A percentile compares a stretch with the other conserved stretches of the same genome.
Evolutionary conservation across 228 moss, liverwort and hornwort species (phyloP).

Genomic region (Sphagnum magellanicum): DNA sequence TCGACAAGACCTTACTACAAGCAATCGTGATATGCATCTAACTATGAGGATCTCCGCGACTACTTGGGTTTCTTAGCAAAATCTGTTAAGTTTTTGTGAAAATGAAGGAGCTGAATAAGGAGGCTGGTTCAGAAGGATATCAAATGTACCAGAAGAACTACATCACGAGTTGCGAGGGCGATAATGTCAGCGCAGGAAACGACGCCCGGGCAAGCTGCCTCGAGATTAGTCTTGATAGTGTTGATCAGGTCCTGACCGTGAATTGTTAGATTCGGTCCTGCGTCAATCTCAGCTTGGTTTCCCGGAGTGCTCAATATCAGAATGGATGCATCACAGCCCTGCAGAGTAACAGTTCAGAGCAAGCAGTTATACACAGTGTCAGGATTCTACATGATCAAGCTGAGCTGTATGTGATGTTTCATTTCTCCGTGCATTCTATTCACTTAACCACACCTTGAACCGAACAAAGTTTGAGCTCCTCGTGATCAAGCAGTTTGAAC

Average conservation of each 20-base stretch:
- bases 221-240: constrained; percentile 25
- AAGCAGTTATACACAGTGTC: background rate
- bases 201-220: constrained; percentile 26
- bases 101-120: too few species aligned
- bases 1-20: background rate
- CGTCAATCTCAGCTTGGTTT: constrained; percentile 18
- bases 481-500: too few species aligned
- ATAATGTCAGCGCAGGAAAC: constrained; percentile 44
- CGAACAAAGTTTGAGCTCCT: too few species aligned
- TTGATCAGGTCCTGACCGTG: constrained; percentile 27
- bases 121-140: too few species aligned
- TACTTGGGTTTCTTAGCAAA: too few species aligned
- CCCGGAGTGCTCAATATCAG: constrained; percentile 16
- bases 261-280: constrained; percentile 28
- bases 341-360: background rate
- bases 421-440: background rate
- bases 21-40: background rate
- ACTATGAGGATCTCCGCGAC: background rate
- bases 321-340: constrained; percentile 53
- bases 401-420: background rate
- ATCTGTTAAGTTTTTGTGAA: too few species aligned
- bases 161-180: constrained; percentile 30
- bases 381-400: background rate
- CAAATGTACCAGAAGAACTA: constrained; percentile 18
- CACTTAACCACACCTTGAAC: too few species aligned